phyloP scores from a whole-genome alignment of 345 rosid species.

The Streptanthus diversifolius region DNA sequence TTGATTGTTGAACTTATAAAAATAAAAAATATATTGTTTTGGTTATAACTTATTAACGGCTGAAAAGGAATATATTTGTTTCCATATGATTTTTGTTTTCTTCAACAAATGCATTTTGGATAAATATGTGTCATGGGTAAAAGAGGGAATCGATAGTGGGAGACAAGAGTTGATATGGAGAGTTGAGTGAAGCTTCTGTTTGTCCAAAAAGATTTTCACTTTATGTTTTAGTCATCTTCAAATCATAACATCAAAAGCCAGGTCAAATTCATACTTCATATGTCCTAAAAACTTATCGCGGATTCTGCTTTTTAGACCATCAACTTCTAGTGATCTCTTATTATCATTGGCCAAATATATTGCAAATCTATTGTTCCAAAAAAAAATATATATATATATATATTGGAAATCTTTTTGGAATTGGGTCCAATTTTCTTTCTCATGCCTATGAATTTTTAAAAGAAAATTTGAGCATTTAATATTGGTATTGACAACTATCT shows the following conservation, averaged over 20 bases:
- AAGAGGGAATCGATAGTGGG: constrained; percentile 11
- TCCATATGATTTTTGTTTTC: not conserved
- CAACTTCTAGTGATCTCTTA: constrained; percentile 27
- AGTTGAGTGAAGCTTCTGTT: constrained; percentile 24
- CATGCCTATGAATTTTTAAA: not conserved
- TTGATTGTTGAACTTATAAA: too few species aligned
- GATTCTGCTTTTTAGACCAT: constrained; percentile 29
- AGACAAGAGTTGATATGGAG: constrained; percentile 23
- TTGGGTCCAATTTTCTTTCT: not conserved
- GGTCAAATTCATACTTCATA: constrained; percentile 25
- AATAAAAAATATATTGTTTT: too few species aligned
- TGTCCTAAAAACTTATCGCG: constrained; percentile 1
- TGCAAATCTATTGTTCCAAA: too few species aligned
- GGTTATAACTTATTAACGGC: not conserved
- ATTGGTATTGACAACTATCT: too few species aligned
- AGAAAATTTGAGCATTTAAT: too few species aligned
- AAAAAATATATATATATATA: too few species aligned
- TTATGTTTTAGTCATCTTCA: constrained; percentile 29
- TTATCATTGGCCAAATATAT: not conserved
- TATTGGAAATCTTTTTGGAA: not conserved
- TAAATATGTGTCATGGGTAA: not conserved
- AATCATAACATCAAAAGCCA: constrained; percentile 28
- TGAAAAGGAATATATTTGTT: not conserved
- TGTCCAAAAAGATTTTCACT: constrained; percentile 8
- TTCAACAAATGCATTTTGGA: not conserved